These are phyloP conservation scores for Clathrospora elynae DNA, from an alignment of 2,329 filamentous ascomycete species.

Conservation along the genomic window DNA sequence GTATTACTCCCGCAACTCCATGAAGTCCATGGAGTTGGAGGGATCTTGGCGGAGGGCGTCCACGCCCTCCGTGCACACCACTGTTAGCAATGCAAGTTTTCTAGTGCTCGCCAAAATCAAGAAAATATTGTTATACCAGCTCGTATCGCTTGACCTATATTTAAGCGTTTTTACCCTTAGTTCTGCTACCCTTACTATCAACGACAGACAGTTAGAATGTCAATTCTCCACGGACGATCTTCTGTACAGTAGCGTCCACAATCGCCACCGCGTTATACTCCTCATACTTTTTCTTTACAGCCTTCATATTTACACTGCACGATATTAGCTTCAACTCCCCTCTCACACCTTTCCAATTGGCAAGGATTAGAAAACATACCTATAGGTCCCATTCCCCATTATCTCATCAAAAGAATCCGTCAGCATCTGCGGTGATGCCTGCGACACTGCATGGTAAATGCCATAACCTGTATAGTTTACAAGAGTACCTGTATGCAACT, in stretches of 20 bases:
- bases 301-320: slow-evolving; percentile 2
- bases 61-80: no score
- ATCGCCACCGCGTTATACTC: slow-evolving; percentile 13
- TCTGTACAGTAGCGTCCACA: slow-evolving; percentile 10
- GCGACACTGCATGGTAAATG: slow-evolving; percentile 13
- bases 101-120: no score
- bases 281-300: slow-evolving; percentile 4
- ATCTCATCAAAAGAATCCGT: slow-evolving; percentile 10
- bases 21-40: no score
- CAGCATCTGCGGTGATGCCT: background rate
- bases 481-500: slow-evolving; percentile 49
- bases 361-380: background rate
- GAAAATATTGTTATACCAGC: no score
- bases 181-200: no score
- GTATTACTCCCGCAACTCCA: no score
- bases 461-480: slow-evolving; percentile 16
- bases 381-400: slow-evolving; percentile 10
- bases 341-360: background rate
- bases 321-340: background rate
- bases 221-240: background rate
- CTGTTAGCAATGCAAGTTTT: no score
- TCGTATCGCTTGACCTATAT: no score
- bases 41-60: no score
- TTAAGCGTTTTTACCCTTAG: no score
- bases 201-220: background rate